phyloP scores from a whole-genome alignment of 352 stramenopile species.

The Blastocystis sp. region DNA sequence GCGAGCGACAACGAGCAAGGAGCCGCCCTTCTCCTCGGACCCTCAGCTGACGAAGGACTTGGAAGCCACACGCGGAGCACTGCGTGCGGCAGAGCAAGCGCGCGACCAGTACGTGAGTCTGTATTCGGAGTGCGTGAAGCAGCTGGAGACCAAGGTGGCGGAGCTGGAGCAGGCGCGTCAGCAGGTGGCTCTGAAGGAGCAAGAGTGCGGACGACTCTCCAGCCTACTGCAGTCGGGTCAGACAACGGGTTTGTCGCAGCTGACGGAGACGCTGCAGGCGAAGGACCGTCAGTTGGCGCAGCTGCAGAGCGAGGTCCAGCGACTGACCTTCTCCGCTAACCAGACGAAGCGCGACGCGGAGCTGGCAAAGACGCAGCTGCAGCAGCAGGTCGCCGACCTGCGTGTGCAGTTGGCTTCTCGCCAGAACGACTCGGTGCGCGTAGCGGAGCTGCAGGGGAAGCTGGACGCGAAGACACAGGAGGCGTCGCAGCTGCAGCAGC shows the following conservation, averaged over 20 bases:
- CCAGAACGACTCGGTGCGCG: not conserved
- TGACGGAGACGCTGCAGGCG: not conserved
- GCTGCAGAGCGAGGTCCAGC: constrained; percentile 16
- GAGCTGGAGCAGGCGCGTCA: constrained; percentile 4
- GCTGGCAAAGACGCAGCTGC: not conserved
- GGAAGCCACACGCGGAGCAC: not conserved
- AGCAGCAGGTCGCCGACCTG: not conserved
- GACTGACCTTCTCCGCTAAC: not conserved
- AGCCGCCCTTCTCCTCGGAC: not conserved
- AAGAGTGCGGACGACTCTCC: not conserved
- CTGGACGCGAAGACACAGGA: constrained; percentile 29
- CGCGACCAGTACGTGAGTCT: not conserved
- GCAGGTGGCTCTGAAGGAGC: not conserved
- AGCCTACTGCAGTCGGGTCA: not conserved
- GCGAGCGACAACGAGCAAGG: not conserved
- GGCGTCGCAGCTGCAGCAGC: not conserved
- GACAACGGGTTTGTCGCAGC: not conserved
- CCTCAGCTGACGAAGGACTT: not conserved
- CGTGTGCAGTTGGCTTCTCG: not conserved
- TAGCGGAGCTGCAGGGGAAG: not conserved
- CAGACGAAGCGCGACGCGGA: constrained; percentile 13
- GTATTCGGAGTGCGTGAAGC: not conserved
- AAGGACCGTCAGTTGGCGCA: constrained; percentile 21
- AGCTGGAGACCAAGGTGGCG: not conserved
- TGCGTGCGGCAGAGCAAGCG: not conserved